phyloP scores from a whole-genome alignment of 108 stramenopile genomes.

The Nitzschia sp. region DNA sequence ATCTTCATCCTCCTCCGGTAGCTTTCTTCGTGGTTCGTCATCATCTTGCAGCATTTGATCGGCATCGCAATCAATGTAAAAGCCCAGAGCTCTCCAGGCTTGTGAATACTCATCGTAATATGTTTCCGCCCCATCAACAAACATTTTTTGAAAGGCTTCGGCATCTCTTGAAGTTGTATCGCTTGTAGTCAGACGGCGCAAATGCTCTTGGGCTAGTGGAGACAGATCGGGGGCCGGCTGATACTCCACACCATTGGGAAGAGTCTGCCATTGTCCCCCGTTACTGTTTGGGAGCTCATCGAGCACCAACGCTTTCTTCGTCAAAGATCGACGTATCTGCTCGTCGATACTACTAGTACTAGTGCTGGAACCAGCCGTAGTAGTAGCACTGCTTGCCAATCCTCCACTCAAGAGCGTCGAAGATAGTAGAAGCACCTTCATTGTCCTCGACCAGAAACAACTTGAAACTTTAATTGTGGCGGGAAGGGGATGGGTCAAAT shows the following conservation, averaged over 20 bases:
- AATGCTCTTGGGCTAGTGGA: slow-evolving; percentile 7
- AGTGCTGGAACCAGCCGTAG: too few relatives aligned
- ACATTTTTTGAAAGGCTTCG: neutral
- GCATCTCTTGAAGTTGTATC: neutral
- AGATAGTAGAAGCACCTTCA: too few relatives aligned
- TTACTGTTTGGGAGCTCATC: slow-evolving; percentile 7
- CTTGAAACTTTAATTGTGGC: too few relatives aligned
- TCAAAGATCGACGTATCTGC: too few relatives aligned
- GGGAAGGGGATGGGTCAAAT: too few relatives aligned
- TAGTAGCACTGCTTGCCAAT: too few relatives aligned
- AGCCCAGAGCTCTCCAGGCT: slow-evolving; percentile 57
- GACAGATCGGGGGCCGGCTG: slow-evolving; percentile 13
- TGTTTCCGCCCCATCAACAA: slow-evolving; percentile 12
- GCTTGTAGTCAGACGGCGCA: slow-evolving; percentile 8
- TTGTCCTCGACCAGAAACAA: too few relatives aligned
- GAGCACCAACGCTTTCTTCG: too few relatives aligned
- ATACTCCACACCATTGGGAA: slow-evolving; percentile 5
- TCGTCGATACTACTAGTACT: too few relatives aligned
- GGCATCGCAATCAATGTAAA: slow-evolving; percentile 49
- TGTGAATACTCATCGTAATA: slow-evolving; percentile 57
- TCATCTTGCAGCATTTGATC: neutral
- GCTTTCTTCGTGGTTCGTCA: too few relatives aligned
- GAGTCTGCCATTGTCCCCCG: slow-evolving; percentile 1
- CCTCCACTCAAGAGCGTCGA: too few relatives aligned
- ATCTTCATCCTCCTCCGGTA: neutral